phyloP scores from a whole-genome alignment of 2,329 filamentous ascomycete genomes.

The Monosporascus sp. region DNA sequence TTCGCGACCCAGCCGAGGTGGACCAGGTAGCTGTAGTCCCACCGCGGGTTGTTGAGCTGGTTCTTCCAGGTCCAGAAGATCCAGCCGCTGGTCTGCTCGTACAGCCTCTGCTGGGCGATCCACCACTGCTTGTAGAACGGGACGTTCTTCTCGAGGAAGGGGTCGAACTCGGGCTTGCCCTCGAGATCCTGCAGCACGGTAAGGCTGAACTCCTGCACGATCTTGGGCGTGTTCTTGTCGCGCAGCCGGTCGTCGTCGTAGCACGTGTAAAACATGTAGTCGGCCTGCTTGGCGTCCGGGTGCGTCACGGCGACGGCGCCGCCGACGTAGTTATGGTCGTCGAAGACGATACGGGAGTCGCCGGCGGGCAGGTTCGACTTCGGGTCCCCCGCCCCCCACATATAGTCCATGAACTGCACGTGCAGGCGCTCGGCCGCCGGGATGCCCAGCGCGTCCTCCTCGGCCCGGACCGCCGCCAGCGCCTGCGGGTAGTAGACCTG shows the following conservation, averaged over 20 bases:
- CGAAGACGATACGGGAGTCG: constrained; percentile 35
- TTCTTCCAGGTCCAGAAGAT: constrained; percentile 53
- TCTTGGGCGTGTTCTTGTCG: constrained; percentile 28
- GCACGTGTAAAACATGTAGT: constrained; percentile 35
- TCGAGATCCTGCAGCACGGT: constrained; percentile 34
- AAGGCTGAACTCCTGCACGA: constrained; percentile 45
- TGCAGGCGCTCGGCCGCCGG: constrained; percentile 33
- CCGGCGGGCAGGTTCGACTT: constrained; percentile 29
- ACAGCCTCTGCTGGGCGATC: constrained; percentile 30
- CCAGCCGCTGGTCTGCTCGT: constrained; percentile 44
- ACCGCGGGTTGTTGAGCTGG: constrained; percentile 34
- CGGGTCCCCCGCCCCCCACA: constrained; percentile 43
- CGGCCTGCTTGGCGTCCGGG: constrained; percentile 30
- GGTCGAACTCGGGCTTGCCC: constrained; percentile 30
- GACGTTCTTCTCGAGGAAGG: constrained; percentile 17
- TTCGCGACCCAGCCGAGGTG: not conserved
- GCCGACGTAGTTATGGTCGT: constrained; percentile 46
- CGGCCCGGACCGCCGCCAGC: constrained; percentile 32
- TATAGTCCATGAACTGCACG: constrained; percentile 31
- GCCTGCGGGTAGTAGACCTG: constrained; percentile 40
- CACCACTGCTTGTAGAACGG: constrained; percentile 44
- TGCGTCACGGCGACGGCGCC: constrained; percentile 24
- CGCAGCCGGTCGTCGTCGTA: constrained; percentile 32
- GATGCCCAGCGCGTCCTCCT: constrained; percentile 32
- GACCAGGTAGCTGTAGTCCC: constrained; percentile 15